Percentiles rank a stretch among this genome's conserved stretches.
Conservation (phyloP, 2,329 filamentous ascomycete species). For the Neophaeococcomyces aloes region DNA sequence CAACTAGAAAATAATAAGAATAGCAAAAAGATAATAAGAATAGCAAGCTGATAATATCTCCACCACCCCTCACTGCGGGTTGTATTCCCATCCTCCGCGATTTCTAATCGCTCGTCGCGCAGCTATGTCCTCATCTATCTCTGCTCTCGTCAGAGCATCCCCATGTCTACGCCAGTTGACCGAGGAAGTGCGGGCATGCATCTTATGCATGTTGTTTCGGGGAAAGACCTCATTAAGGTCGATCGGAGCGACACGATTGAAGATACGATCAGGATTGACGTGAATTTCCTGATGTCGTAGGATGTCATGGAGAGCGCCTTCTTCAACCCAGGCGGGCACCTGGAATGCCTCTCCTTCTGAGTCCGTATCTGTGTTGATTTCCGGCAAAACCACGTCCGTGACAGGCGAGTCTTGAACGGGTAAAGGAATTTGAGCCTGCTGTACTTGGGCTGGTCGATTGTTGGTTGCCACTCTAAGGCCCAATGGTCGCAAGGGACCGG, state of each 20-base stretch:
- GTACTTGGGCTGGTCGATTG: too few species aligned
- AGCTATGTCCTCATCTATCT: conserved; percentile 68
- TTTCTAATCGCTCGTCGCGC: conserved; percentile 67
- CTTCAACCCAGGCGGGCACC: conserved; percentile 78
- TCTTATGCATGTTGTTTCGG: conserved; percentile 74
- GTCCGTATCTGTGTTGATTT: conserved; percentile 91
- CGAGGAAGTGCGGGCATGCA: conserved; percentile 81
- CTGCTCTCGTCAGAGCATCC: conserved; percentile 77
- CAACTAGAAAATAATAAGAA: not conserved
- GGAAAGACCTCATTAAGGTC: conserved; percentile 92
- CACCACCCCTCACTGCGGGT: conserved; percentile 1
- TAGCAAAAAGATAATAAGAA: not conserved
- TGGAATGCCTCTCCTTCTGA: conserved; percentile 56
- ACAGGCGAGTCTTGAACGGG: conserved; percentile 60
- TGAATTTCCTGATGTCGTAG: conserved; percentile 67
- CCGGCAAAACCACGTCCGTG: conserved; percentile 82
- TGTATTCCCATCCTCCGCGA: conserved; percentile 78
- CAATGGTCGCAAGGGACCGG: conserved; percentile 75
- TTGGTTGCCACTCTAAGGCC: conserved; percentile 54
- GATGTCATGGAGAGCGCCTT: conserved; percentile 65
- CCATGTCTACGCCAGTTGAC: conserved; percentile 76
- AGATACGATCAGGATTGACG: conserved; percentile 72
- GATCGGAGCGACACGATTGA: conserved; percentile 76
- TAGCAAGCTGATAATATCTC: not conserved
- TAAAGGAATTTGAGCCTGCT: conserved; percentile 25